A percentile compares a stretch with the other conserved stretches of the same genome.
Conservation (phyloP, 2,329 filamentous ascomycete genomes). For the Pseudopithomyces chartarum region DNA sequence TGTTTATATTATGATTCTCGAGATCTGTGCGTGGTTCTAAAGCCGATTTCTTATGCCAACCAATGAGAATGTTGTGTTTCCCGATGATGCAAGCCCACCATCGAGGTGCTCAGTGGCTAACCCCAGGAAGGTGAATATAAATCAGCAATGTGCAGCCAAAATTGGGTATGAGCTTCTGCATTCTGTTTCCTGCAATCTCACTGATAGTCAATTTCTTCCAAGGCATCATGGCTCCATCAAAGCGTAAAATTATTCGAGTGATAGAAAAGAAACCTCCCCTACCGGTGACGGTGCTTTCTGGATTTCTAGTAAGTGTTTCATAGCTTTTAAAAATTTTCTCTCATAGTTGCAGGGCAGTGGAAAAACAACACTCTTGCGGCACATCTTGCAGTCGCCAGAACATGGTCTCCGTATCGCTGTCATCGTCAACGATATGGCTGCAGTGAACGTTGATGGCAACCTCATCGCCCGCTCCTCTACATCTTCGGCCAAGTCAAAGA, state of each 20-base stretch:
- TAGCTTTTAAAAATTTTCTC: neutral
- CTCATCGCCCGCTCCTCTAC: constrained; percentile 56
- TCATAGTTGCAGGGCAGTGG: constrained; percentile 63
- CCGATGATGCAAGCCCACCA: constrained; percentile 36
- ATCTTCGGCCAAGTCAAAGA: constrained; percentile 38
- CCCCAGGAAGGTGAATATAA: constrained; percentile 22
- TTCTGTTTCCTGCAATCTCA: constrained; percentile 1
- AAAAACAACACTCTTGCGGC: constrained; percentile 72
- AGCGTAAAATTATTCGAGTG: constrained; percentile 19
- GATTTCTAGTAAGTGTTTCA: constrained; percentile 55
- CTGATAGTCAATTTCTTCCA: neutral
- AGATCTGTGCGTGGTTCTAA: neutral
- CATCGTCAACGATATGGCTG: constrained; percentile 72
- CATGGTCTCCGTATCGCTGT: constrained; percentile 73
- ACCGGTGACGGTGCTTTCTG: constrained; percentile 65
- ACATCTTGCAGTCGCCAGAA: constrained; percentile 66
- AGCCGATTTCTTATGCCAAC: neutral
- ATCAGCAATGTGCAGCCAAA: constrained; percentile 11
- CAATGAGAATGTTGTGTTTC: constrained; percentile 12
- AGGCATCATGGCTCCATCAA: constrained; percentile 23
- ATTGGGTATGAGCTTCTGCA: neutral
- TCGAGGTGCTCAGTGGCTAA: constrained; percentile 37
- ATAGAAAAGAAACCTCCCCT: constrained; percentile 44
- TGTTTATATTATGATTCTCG: neutral
- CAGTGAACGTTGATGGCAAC: constrained; percentile 67